Conservation (phyloP, 176 grass and related monocot species). For the Tuctoria greenei region DNA sequence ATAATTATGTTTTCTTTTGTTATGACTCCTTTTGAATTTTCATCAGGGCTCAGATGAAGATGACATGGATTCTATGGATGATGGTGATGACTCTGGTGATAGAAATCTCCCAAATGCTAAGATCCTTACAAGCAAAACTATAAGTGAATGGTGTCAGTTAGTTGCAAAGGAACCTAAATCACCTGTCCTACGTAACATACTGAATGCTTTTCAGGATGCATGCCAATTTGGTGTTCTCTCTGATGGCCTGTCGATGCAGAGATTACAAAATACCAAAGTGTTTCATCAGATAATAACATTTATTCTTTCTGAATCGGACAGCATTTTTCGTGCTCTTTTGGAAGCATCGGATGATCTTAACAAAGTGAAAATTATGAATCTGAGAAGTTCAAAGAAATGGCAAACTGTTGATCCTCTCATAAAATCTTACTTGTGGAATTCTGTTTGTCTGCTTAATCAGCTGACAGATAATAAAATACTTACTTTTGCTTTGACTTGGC, state of each 20-base stretch:
- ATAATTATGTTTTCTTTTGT: neutral
- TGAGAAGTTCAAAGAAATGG: conserved; percentile 60
- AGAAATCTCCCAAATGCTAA: conserved; percentile 41
- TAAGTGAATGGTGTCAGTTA: conserved; percentile 87
- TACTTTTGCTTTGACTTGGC: conserved; percentile 47
- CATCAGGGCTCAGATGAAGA: conserved; percentile 69
- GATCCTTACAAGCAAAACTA: conserved; percentile 69
- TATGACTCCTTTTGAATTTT: conserved; percentile 13
- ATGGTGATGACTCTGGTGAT: conserved; percentile 35
- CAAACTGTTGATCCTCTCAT: conserved; percentile 57
- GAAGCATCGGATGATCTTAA: conserved; percentile 54
- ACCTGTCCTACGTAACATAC: conserved; percentile 52
- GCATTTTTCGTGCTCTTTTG: conserved; percentile 63
- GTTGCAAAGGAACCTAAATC: conserved; percentile 70
- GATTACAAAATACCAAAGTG: conserved; percentile 57
- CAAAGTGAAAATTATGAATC: conserved; percentile 66
- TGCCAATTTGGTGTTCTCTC: conserved; percentile 64
- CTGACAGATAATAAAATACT: conserved; percentile 69
- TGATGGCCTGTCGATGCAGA: conserved; percentile 37
- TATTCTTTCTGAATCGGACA: conserved; percentile 62
- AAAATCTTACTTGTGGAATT: conserved; percentile 70
- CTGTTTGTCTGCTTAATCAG: conserved; percentile 77
- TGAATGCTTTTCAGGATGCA: conserved; percentile 76
- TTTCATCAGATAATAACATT: conserved; percentile 73
- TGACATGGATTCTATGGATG: conserved; percentile 40